Evolutionary conservation across 2,329 filamentous ascomycete genomes (phyloP), one percentile per base, ranked within the genome.

Genomic region (Botrytis paeoniae): DNA sequence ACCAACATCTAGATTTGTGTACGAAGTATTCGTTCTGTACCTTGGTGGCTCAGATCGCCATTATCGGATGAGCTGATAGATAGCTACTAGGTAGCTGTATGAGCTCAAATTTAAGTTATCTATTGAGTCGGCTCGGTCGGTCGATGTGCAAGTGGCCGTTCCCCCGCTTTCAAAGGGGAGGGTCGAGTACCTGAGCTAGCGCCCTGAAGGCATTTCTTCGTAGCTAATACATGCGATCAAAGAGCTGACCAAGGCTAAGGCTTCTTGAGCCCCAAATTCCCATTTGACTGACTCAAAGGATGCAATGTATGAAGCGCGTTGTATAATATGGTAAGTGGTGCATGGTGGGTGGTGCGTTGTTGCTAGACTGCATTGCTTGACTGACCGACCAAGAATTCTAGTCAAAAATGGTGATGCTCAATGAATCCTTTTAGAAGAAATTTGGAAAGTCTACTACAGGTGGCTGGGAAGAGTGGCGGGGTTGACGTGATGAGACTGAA

Each of bases 161-260:
- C 41, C n/a, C n/a, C 29, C n/a, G 41, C 62, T 32, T 64, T 64
- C 62, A 54, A 54, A 54, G 48, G n/a, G 59, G 59, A 59, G 57
- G 29, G 32, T 37, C 20, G 59, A 54, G 48, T 54, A 54, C 25
- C 48, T 54, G 48, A 54, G 48, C 48, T 54, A 16, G 48, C 48
- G 25, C 12, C 48, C 48, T 16, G 48, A 54, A 54, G 25, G 48
- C n/a, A n/a, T n/a, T 16, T 25, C 59, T 35, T 7, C 14, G 54
- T 20, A 59, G 54, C 2, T 60, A 37, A 25, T 60, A 20, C 20
- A 37, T 35, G 57, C 4, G 57, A 25, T 10, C n/a, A 59, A 25
- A 61, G 32, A 22, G 35, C 32, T n/a, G 59, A 61, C 35, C 3
- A 37, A 39, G 14, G 43, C 20, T 22, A 45, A 45, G 20, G 22